Evolutionary conservation across 768 basidiomycete genomes (phyloP), one percentile per base, ranked within the genome.

Genomic region (Rubroboletus satanas): DNA sequence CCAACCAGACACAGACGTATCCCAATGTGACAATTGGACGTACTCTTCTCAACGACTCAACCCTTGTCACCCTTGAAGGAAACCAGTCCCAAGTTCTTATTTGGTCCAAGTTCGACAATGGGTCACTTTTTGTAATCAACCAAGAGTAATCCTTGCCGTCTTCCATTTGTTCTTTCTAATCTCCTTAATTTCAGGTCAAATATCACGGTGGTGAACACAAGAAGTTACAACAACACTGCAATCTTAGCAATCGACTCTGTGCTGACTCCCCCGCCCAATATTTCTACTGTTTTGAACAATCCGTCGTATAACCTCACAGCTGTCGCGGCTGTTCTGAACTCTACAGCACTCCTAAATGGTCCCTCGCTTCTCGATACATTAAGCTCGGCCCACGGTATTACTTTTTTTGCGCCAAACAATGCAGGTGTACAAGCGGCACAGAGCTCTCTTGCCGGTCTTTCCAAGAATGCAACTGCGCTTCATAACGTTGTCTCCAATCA

Each of bases 361-460:
- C 56, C 47, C 42, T 41, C 66, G 18, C 3, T 67, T 54, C 56
- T 71, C 23, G 50, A 71, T 51, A 51, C 43, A 67, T 48, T 68
- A 82, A 28, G 63, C 33, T 62, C 68, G 1, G 68, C 77, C 1
- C 66, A 57, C 26, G 89, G 87, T 3, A 75, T 85, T 56, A 90
- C 89, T 1, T 58, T 89, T 38, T 89, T 90, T 63, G 80, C 83
- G 4, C 88, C 89, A 8, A 77, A 71, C 54, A 75, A 85, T 60
- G 67, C 68, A 6, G 86, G 81, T 7, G 51, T 88, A 32, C 63
- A 63, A 37, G 66, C 71, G 0, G 72, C 74, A 0, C 68, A 72
- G 31, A 66, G 74, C 41, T 54, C 63, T 3, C 59, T 75, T 47
- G 38, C 73, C 31, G 51, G 71, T 35, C 56, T 77, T 52, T 56